A percentile compares a stretch with the other conserved stretches of the same genome.
These are phyloP conservation scores for Loxodes magnus DNA, from an alignment of 73 alveolate genomes.

Conservation along the genomic window DNA sequence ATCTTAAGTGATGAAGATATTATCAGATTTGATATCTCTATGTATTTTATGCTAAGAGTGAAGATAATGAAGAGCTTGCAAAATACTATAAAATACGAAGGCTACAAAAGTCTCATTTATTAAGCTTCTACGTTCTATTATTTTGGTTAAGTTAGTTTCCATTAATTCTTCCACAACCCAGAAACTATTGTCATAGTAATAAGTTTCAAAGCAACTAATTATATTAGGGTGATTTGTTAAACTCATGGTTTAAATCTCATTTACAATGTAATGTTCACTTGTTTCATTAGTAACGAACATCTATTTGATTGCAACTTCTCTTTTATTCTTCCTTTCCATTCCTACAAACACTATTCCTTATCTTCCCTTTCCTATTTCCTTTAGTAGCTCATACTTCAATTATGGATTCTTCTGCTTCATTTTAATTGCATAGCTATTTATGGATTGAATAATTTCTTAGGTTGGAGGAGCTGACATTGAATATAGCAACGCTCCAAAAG, in stretches of 20 bases:
- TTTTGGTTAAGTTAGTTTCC: not conserved
- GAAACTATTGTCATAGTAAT: not conserved
- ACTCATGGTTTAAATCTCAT: not conserved
- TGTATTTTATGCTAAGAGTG: constrained; percentile 1
- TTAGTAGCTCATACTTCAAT: not conserved
- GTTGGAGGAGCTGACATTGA: no score
- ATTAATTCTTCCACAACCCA: not conserved
- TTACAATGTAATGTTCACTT: not conserved
- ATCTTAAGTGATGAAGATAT: not conserved
- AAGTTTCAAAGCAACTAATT: not conserved
- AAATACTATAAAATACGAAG: no score
- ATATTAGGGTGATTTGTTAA: not conserved
- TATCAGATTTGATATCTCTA: constrained; percentile 16
- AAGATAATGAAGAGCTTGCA: no score
- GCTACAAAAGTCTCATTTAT: no score
- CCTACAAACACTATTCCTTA: not conserved
- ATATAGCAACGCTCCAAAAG: no score
- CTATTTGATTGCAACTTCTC: not conserved
- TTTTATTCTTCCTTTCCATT: not conserved
- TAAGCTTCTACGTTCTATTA: not conserved
- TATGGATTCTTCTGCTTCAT: not conserved
- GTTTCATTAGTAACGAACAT: not conserved
- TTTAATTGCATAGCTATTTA: no score
- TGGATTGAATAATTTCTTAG: no score
- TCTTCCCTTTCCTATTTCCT: constrained; percentile 1